Base-by-base conservation (phyloP, 768 basidiomycete species). In the Cubamyces lactineus region DNA sequence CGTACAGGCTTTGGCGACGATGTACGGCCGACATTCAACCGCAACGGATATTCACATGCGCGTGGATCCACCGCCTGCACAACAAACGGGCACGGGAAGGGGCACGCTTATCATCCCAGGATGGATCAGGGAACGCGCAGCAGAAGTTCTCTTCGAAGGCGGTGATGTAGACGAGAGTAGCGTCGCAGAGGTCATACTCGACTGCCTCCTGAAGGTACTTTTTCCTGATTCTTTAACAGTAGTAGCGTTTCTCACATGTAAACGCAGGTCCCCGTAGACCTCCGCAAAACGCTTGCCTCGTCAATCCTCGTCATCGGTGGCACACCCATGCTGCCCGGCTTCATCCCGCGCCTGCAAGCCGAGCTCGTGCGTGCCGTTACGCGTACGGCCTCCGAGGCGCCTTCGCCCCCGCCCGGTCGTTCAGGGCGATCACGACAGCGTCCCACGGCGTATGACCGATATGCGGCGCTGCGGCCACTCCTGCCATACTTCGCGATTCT, bases 91-190 rank as follows among this genome's bases (percentile, higher is more conserved):
- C 0, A 88, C 89, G 1, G 92, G 91, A 2, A 77, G 82, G 8
- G 94, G 91, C 0, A 93, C 88, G 0, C 73, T 97, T 48, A 79
- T 92, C 47, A 84, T 98, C 46, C 96, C 96, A 1, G 96, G 96
- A 2, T 99, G 97, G 97, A 82, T 99, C 42, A 77, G 96, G 45
- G 96, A 98, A 72, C 82, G 96, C 15, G 90, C 90, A 0, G 87
- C 95, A 1, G 97, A 98, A 73, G 82, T 96, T 5, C 77, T 98
- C 11, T 98, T 97, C 64, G 92, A 93, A 70, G 88, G 88, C 0
- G 92, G 92, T 6, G 93, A 95, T 67, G 87, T 93, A 11, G 94
- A 96, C 67, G 91, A 94, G 74, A 83, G 82, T 63, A 94, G 91
- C 63, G 77, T 96, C 7, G 90, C 92, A 0, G 93, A 95, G 70